Evolutionary conservation across 1,284 basidiomycete species (phyloP), one percentile per base, ranked within the genome.

Genomic region (Pseudozyma pruni): DNA sequence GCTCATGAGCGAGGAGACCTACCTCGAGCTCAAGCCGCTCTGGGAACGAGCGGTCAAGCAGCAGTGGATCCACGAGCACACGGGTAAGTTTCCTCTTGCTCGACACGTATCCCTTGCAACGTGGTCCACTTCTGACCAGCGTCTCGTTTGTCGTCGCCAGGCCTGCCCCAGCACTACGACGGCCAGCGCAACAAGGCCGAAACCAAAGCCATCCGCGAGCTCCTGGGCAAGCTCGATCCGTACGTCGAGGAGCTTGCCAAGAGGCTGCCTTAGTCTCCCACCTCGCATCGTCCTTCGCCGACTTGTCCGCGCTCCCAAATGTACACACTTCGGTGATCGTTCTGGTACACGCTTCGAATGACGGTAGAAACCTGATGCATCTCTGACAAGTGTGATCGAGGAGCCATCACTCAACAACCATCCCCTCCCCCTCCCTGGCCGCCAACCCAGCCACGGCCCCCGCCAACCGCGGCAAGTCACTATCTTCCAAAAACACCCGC

Each of bases 381-480:
- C n/a, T n/a, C n/a, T n/a, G n/a, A n/a, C n/a, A n/a, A n/a, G n/a
- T 29, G 27, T 29, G 27, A 7, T 6, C 6, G 27, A 29, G 27
- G 7, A 34, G 2, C 25, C 16, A 29, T 44, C 29, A 57, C 22
- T 50, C 54, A n/a, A 50, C 35, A 20, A 59, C 38, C 60, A 62
- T 62, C 27, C 53, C 51, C 42, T 62, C 52, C 9, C 8, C 32
- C 23, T 60, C 42, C 3, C 14, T 19, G 0, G 67, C 67, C 2
- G 68, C 68, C 31, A 50, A 23, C 2, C 27, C 38, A 2, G 68
- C 68, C 41, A 71, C n/a, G 33, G 66, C 61, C 9, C 29, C 19
- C 0, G 54, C 57, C 8, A 71, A 25, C n/a, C 62, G 39, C 0
- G 68, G 62, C 50, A 71, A 38, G 42, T 71, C 62, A 9, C 62